A percentile compares a stretch with the other conserved stretches of the same genome.
Conservation (phyloP, 148 eudicot genomes). For the Bassia scoparia region DNA sequence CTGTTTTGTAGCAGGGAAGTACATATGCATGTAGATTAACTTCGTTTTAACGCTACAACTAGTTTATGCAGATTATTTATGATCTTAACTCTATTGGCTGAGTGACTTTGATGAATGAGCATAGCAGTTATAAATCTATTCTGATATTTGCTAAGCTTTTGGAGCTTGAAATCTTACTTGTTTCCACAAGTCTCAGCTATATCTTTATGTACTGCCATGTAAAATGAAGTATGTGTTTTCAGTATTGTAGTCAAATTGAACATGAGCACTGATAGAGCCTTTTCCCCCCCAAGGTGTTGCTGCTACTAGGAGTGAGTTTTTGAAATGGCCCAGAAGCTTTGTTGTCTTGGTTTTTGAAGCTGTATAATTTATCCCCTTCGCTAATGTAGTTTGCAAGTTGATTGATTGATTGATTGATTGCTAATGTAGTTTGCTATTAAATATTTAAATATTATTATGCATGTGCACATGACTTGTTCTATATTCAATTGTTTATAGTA, state of each 20-base stretch:
- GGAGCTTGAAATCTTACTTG: not conserved
- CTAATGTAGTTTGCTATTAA: not conserved
- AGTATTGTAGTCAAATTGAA: not conserved
- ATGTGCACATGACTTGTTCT: constrained; percentile 4
- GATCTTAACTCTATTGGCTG: not conserved
- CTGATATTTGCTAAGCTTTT: not conserved
- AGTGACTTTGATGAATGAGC: not conserved
- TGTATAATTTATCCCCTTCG: not conserved
- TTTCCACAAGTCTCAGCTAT: not conserved
- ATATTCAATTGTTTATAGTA: not conserved
- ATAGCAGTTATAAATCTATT: not conserved
- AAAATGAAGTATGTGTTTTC: not conserved
- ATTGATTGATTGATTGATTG: too few species aligned
- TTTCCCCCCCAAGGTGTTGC: not conserved
- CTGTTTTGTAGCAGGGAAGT: not conserved
- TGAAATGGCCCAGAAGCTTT: not conserved
- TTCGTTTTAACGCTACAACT: not conserved
- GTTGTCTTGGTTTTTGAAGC: not conserved
- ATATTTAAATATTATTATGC: not conserved
- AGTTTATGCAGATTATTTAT: not conserved
- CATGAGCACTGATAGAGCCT: constrained; percentile 5
- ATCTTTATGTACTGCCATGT: not conserved
- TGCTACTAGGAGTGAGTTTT: not conserved
- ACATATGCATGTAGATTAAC: not conserved
- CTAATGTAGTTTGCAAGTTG: not conserved